Evolutionary conservation across 805 yeast genomes (phyloP), one percentile per base, ranked within the genome.

Genomic region (Blastobotrys chiropterorum): DNA sequence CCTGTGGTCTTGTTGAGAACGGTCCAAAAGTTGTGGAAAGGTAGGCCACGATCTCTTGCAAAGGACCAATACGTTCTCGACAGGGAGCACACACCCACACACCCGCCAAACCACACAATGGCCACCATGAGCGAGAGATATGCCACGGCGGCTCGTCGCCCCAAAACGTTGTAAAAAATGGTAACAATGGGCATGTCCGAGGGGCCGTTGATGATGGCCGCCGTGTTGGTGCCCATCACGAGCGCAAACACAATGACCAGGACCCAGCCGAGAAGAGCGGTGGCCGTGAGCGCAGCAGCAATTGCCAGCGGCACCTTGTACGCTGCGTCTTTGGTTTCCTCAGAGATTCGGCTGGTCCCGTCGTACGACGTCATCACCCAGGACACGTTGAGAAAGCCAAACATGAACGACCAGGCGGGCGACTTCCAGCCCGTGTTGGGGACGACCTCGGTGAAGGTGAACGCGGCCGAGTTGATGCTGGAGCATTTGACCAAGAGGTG

Each of bases 21-120:
- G 1, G 81, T 75, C 89, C 90, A 85, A 15, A 76, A 60, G 13
- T 77, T 71, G 53, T 78, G 76, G 59, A 72, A 78, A 1, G 95
- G 95, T 43, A 86, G 67, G 0, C 89, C 95, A 38, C 82, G 85
- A 65, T 86, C 95, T 68, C 95, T 77, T 48, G 90, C 87, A 68
- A 86, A 81, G 26, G 88, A 83, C 64, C 79, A 86, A 0, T 88
- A 85, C 14, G 84, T 77, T 74, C 95, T 77, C 2, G 92, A 85
- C 83, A 1, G 94, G 85, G 40, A 85, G 73, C 51, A 48, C 0
- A 90, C 77, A 2, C 94, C 90, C 47, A 86, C 80, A 1, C 89
- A 83, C 7, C 50, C 53, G 2, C 45, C 44, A 20, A 87, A 88
- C 64, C 86, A 86, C 3, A 83, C 60, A 16, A 85, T 78, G 19